These are phyloP conservation scores for Aspergillus udagawae DNA, from an alignment of 2,329 filamentous ascomycete genomes.

Conservation along the genomic window DNA sequence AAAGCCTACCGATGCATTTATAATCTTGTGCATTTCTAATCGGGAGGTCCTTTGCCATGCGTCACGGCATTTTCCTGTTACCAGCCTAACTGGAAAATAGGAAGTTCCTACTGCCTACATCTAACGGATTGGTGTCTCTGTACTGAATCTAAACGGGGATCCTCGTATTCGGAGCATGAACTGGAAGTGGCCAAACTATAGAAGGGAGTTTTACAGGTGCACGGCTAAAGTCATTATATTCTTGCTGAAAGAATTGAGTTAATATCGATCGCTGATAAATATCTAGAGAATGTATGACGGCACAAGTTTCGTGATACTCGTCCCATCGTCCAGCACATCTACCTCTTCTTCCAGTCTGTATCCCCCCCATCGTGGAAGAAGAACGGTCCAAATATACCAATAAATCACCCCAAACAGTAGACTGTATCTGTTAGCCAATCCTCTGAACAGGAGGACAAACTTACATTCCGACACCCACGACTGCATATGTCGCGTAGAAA, in stretches of 20 bases:
- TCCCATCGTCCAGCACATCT: slow-evolving; percentile 62
- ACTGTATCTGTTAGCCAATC: slow-evolving; percentile 34
- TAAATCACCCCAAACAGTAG: slow-evolving; percentile 58
- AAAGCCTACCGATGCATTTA: background rate
- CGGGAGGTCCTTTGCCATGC: background rate
- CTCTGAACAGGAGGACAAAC: slow-evolving; percentile 18
- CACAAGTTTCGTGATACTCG: slow-evolving; percentile 58
- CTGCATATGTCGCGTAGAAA: slow-evolving; percentile 52
- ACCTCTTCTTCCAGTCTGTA: slow-evolving; percentile 61
- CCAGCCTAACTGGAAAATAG: no score
- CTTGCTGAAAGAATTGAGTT: no score
- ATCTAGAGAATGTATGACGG: slow-evolving; percentile 14
- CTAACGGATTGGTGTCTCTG: no score
- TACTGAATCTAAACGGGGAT: no score
- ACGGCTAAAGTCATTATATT: no score
- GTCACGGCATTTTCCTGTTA: no score
- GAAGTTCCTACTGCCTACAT: no score
- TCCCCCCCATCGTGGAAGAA: slow-evolving; percentile 56
- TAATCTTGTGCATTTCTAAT: background rate
- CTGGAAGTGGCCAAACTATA: no score
- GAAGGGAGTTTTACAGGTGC: no score
- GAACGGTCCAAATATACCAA: slow-evolving; percentile 64
- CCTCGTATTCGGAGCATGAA: no score
- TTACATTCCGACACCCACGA: slow-evolving; percentile 46
- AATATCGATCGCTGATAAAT: background rate